Conservation (phyloP, 2,329 filamentous ascomycete genomes). For the Intubia oerlemansii region DNA sequence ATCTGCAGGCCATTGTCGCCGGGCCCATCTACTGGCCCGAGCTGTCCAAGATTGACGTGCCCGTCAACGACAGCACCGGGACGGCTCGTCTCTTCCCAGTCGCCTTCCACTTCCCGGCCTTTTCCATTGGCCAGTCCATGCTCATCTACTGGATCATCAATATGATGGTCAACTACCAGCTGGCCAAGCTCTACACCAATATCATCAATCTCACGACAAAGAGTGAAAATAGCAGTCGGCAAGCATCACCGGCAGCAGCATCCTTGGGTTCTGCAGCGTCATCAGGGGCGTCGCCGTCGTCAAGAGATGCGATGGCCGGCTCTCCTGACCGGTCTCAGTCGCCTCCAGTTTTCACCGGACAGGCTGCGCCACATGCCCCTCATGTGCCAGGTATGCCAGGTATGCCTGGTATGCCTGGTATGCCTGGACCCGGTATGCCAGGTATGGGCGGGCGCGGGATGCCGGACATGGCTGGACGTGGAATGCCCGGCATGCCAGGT, state of each 20-base stretch:
- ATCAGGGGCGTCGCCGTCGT: not conserved
- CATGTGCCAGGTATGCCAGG: too few species aligned
- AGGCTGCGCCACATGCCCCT: too few species aligned
- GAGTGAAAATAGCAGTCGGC: too few species aligned
- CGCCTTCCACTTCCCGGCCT: constrained; percentile 9
- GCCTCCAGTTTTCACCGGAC: too few species aligned
- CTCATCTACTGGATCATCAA: constrained; percentile 8
- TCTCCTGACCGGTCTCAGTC: too few species aligned
- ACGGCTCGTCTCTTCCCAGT: constrained; percentile 7
- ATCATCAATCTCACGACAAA: constrained; percentile 3
- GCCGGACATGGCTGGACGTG: too few species aligned
- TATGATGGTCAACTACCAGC: constrained; percentile 6
- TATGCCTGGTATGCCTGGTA: too few species aligned
- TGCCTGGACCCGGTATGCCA: too few species aligned
- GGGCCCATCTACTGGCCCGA: constrained; percentile 9
- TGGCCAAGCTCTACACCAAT: constrained; percentile 1
- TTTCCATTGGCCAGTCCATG: constrained; percentile 7
- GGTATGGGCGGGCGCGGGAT: too few species aligned
- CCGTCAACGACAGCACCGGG: constrained; percentile 1
- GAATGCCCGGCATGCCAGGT: too few species aligned
- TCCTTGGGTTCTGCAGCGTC: too few species aligned
- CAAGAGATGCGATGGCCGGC: not conserved
- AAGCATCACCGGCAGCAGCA: too few species aligned
- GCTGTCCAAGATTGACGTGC: constrained; percentile 5
- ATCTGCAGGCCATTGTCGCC: constrained; percentile 5